A percentile compares a stretch with the other conserved stretches of the same genome.
Evolutionary conservation across 768 basidiomycete species (phyloP).

Genomic region (Hirschioporus abietinus): DNA sequence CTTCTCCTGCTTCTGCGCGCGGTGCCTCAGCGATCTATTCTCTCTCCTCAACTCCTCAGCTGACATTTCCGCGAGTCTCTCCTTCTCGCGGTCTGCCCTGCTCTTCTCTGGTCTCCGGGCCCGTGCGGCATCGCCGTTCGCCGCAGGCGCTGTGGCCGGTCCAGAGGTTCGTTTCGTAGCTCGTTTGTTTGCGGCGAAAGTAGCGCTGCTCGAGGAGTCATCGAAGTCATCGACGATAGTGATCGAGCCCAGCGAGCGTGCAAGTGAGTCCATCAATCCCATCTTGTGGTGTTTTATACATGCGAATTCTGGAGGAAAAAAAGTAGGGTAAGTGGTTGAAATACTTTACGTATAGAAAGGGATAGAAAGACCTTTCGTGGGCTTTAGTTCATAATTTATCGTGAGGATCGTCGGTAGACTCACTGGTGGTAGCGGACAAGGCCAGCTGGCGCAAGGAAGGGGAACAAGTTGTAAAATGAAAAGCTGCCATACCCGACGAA

Average conservation of each 20-base stretch:
- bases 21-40: background rate
- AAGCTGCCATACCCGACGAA: background rate
- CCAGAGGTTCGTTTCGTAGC: background rate
- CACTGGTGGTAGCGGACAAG: background rate
- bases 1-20: constrained; percentile 1
- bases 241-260: background rate
- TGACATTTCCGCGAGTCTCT: background rate
- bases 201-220: background rate
- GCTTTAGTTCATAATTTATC: constrained; percentile 1
- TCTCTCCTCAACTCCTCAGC: background rate
- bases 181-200: background rate
- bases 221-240: background rate
- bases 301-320: background rate
- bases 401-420: background rate
- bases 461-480: background rate
- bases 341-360: background rate
- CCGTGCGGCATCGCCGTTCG: background rate
- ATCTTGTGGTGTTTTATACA: background rate
- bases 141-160: background rate
- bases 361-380: background rate
- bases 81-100: background rate
- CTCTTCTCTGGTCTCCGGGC: background rate
- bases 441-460: background rate
- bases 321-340: background rate
- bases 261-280: background rate